Conservation (phyloP, 2,329 filamentous ascomycete genomes). For the Teratosphaeria destructans region DNA sequence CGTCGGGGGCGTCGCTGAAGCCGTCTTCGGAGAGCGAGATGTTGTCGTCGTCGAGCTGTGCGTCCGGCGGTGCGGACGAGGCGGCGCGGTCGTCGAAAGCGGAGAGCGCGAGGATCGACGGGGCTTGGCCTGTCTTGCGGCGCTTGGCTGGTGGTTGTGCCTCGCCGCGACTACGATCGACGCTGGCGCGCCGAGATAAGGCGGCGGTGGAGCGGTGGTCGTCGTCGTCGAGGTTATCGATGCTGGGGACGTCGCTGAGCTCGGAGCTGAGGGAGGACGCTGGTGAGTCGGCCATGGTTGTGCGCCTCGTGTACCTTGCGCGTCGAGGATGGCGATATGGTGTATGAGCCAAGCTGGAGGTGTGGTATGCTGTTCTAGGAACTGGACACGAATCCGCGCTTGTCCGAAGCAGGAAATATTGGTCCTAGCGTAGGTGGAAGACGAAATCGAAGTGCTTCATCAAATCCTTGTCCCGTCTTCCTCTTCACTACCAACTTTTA, state of each 20-base stretch:
- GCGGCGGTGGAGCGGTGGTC: conserved; percentile 41
- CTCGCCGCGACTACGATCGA: conserved; percentile 28
- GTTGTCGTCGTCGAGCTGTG: conserved; percentile 44
- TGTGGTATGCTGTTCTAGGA: not conserved
- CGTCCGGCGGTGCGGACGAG: conserved; percentile 27
- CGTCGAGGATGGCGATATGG: not conserved
- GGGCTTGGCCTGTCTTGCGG: conserved; percentile 22
- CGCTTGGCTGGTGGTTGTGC: conserved; percentile 29
- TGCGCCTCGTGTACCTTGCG: not conserved
- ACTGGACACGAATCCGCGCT: not conserved
- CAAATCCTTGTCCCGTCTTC: not conserved
- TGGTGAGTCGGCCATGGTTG: conserved; percentile 40
- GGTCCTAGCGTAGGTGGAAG: not conserved
- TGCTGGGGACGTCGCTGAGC: conserved; percentile 54
- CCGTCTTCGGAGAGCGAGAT: conserved; percentile 68
- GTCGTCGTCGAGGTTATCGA: conserved; percentile 47
- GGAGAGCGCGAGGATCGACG: conserved; percentile 10
- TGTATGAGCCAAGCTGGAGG: not conserved
- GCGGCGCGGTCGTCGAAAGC: conserved; percentile 15
- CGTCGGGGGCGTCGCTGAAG: conserved; percentile 60
- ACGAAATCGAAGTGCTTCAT: not conserved
- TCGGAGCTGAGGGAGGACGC: conserved; percentile 38
- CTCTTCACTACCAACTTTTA: not conserved
- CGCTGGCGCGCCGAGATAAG: conserved; percentile 35
- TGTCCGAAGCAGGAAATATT: not conserved